Conservation (phyloP, 177 flowering plant genomes). For the Vitis hybrid region DNA sequence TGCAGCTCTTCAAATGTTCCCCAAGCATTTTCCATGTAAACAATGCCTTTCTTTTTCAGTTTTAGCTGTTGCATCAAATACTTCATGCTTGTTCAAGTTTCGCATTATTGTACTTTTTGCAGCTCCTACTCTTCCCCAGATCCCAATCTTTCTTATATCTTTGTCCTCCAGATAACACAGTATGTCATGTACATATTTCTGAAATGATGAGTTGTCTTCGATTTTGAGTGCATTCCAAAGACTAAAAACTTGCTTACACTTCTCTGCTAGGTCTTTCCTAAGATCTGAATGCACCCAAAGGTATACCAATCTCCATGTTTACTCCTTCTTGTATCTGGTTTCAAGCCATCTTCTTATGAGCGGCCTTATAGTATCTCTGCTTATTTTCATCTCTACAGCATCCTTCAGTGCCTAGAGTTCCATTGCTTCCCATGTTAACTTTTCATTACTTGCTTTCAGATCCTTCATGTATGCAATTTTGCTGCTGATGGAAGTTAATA, state of each 20-base stretch:
- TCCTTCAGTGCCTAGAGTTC: constrained; percentile 1
- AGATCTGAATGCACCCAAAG: not conserved
- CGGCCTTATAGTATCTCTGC: not conserved
- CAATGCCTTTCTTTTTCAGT: constrained; percentile 9
- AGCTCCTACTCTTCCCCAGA: constrained; percentile 7
- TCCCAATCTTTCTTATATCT: constrained; percentile 2
- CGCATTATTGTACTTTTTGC: constrained; percentile 19
- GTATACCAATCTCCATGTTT: not conserved
- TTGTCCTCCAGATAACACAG: not conserved
- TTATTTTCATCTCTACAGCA: not conserved
- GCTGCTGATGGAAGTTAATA: too few species aligned
- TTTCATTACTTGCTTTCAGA: constrained; percentile 11
- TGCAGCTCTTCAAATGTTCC: constrained; percentile 8
- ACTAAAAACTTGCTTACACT: not conserved
- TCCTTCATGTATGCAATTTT: too few species aligned
- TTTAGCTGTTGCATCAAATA: constrained; percentile 8
- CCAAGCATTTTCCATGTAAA: not conserved
- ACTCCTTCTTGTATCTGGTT: too few species aligned
- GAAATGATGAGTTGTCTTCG: not conserved
- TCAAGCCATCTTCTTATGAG: not conserved
- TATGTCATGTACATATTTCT: not conserved
- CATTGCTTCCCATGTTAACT: not conserved
- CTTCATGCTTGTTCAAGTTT: constrained; percentile 15
- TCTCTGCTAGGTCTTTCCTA: not conserved
- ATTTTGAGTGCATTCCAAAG: constrained; percentile 8